A percentile compares a stretch with the other conserved stretches of the same genome.
Conservation (phyloP, 2,329 filamentous ascomycete species). For the Raffaelea ambrosiae region DNA sequence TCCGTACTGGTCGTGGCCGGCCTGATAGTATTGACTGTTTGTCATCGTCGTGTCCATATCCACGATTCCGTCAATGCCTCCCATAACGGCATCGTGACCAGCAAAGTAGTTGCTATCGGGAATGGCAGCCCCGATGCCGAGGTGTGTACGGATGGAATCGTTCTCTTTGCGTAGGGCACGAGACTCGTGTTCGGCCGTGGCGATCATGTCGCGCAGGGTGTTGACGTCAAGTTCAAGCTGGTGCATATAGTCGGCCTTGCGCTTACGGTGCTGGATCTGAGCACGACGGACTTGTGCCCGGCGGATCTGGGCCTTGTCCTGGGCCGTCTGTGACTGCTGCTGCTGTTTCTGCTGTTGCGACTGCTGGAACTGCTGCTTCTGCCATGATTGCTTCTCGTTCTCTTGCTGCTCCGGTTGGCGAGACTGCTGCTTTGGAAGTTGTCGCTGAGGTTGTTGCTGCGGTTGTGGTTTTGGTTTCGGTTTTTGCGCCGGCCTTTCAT, state of each 20-base stretch:
- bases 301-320: constrained; percentile 35
- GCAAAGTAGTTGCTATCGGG: not conserved
- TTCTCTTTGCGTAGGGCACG: constrained; percentile 32
- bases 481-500: not conserved
- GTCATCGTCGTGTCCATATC: not conserved
- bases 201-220: constrained; percentile 38
- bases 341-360: not conserved
- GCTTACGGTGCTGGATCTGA: constrained; percentile 46
- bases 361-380: not conserved
- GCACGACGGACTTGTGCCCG: constrained; percentile 44
- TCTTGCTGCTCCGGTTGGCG: not conserved
- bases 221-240: constrained; percentile 44
- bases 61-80: not conserved
- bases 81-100: not conserved
- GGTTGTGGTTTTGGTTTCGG: not conserved
- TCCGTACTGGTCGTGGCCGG: too few relatives aligned
- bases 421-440: not conserved
- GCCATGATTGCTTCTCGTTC: not conserved
- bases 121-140: not conserved
- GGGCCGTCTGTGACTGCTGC: constrained; percentile 22
- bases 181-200: constrained; percentile 30
- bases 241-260: constrained; percentile 46
- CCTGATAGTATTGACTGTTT: too few relatives aligned
- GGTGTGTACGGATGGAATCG: constrained; percentile 27
- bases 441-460: not conserved